Evolutionary conservation across 371 early-diverging fungal species (phyloP).

Genomic region (Mucor lusitanicus): DNA sequence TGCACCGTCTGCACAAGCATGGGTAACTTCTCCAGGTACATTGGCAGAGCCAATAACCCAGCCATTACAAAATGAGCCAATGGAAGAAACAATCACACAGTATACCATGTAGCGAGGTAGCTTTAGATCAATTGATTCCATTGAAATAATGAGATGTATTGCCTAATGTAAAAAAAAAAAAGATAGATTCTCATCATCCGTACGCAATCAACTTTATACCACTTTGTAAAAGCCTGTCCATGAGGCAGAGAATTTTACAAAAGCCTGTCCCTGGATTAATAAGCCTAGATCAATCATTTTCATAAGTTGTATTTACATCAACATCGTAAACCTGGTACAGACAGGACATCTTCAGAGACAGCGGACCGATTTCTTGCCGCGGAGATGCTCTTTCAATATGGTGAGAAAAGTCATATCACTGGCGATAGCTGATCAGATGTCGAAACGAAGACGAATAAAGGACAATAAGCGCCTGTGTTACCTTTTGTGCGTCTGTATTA

Average conservation of each 20-base stretch:
- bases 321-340: not conserved
- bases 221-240: not conserved
- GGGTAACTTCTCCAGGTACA: no score
- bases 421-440: not conserved
- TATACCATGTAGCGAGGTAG: conserved; percentile 44
- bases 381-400: not conserved
- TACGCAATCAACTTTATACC: not conserved
- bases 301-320: not conserved
- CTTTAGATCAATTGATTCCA: conserved; percentile 44
- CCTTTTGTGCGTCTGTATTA: no score
- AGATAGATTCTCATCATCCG: not conserved
- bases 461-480: no score
- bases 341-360: not conserved
- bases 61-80: conserved; percentile 44
- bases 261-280: not conserved
- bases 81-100: conserved; percentile 33
- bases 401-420: not conserved
- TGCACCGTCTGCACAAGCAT: conserved; percentile 24
- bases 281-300: not conserved
- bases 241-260: no score
- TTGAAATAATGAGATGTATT: not conserved
- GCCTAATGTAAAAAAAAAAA: not conserved
- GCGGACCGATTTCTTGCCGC: not conserved
- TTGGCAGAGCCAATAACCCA: conserved; percentile 51
- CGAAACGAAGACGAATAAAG: no score